phyloP scores from a whole-genome alignment of 805 yeast species.

The Kluyveromyces wickerhamii region DNA sequence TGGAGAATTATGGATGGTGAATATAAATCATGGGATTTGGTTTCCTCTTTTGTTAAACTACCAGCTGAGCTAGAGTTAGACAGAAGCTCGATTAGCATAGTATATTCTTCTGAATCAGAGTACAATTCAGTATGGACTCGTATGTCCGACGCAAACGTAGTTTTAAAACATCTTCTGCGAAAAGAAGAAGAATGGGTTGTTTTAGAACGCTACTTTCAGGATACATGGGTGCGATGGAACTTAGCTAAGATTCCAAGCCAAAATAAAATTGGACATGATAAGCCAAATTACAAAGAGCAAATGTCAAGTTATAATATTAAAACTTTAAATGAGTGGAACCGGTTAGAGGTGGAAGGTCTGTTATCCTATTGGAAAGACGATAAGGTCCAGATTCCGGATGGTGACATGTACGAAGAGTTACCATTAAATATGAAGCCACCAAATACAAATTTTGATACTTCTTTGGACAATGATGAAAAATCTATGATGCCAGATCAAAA shows the following conservation, averaged over 20 bases:
- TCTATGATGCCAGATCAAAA: not conserved
- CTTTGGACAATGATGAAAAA: not conserved
- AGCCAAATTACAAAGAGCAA: conserved; percentile 4
- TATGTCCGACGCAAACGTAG: not conserved
- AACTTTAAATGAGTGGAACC: conserved; percentile 3
- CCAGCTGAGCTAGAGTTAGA: conserved; percentile 1
- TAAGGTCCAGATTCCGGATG: conserved; percentile 1
- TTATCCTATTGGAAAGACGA: conserved; percentile 8
- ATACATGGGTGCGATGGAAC: conserved; percentile 2
- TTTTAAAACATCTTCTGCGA: conserved; percentile 2
- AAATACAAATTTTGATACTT: not conserved
- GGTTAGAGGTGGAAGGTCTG: conserved; percentile 4
- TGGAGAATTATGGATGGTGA: too few relatives aligned
- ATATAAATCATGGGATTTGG: not conserved
- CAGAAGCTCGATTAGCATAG: not conserved
- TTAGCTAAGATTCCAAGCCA: not conserved
- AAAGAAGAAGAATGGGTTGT: not conserved
- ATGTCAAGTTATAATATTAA: not conserved
- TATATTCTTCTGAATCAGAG: not conserved
- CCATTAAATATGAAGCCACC: conserved; percentile 7
- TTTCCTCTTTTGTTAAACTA: conserved; percentile 1
- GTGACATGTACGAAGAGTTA: conserved; percentile 2
- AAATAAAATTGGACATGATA: not conserved
- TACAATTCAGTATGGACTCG: not conserved
- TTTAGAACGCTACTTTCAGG: conserved; percentile 3